phyloP scores from a whole-genome alignment of 106 monocot species.

The Acorus gramineus region DNA sequence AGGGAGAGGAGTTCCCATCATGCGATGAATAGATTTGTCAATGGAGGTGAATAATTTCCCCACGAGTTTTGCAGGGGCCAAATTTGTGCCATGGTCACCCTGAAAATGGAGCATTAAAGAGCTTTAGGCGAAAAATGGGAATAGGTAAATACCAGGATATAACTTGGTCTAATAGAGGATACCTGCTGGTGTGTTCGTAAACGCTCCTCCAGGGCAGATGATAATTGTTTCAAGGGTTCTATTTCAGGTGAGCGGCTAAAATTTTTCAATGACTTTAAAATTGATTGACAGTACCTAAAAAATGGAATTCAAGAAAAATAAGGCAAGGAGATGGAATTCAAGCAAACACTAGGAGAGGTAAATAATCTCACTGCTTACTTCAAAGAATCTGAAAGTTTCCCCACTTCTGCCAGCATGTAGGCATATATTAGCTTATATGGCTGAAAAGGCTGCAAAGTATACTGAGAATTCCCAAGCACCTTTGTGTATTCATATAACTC shows the following conservation, averaged over 20 bases:
- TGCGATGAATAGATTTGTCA: conserved; percentile 76
- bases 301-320: conserved; percentile 1
- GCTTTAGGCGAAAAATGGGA: neutral
- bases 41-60: conserved; percentile 81
- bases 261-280: conserved; percentile 63
- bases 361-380: conserved; percentile 30
- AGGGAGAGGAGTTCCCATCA: conserved; percentile 75
- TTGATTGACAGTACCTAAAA: conserved; percentile 87
- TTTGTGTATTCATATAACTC: conserved; percentile 95
- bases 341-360: conserved; percentile 7
- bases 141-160: neutral
- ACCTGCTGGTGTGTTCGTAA: conserved; percentile 87
- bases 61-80: conserved; percentile 79
- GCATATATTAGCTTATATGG: conserved; percentile 98
- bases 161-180: neutral
- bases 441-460: conserved; percentile 71
- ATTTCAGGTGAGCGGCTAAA: conserved; percentile 68
- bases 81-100: conserved; percentile 78
- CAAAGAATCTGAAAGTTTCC: conserved; percentile 83
- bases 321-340: neutral
- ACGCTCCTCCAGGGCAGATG: conserved; percentile 79
- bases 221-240: conserved; percentile 64
- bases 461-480: conserved; percentile 94
- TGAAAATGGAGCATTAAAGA: conserved; percentile 12
- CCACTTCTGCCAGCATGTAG: conserved; percentile 89